Base-by-base conservation (phyloP, 768 basidiomycete species). In the Collybia mongolica region DNA sequence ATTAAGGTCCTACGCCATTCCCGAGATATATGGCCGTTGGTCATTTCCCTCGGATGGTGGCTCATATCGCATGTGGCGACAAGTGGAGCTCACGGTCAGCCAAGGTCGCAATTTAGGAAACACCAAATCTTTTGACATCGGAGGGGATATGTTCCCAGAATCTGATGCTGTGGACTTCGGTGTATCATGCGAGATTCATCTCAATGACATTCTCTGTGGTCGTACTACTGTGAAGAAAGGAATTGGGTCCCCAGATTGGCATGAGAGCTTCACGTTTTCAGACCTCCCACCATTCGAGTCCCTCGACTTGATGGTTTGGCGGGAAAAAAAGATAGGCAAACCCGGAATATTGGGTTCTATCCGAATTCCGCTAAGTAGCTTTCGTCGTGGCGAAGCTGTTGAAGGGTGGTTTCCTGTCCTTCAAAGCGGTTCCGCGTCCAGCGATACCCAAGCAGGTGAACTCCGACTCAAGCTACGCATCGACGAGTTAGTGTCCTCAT, bases 341-440 rank as follows among this genome's bases (percentile, higher is more conserved):
- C 79, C 83, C 3, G 55, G 65, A 3, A 60, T 75, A 17, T 59
- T 90, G 35, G 92, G 92, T 19, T 76, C 73, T 22, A 76, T 85
- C 18, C 75, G 74, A 19, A 81, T 95, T 46, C 71, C 83, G 1
- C 72, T 93, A 19, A 68, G 68, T 7, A 88, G 87, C 59, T 89
- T 93, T 59, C 80, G 85, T 19, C 76, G 91, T 20, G 82, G 84
- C 15, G 88, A 91, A 56, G 64, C 70, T 3, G 76, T 90, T 5
- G 91, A 94, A 62, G 92, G 92, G 12, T 94, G 89, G 89, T 93
- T 84, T 65, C 87, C 90, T 12, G 80, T 92, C 2, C 69, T 88
- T 46, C 76, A 79, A 38, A 62, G 70, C 37, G 80, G 76, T 35
- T 66, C 74, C 8, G 60, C 73, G 36, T 68, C 74, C 24, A 72